Evolutionary conservation across 768 basidiomycete species (phyloP), one percentile per base, ranked within the genome.

Genomic region (Chalciporus chontae): DNA sequence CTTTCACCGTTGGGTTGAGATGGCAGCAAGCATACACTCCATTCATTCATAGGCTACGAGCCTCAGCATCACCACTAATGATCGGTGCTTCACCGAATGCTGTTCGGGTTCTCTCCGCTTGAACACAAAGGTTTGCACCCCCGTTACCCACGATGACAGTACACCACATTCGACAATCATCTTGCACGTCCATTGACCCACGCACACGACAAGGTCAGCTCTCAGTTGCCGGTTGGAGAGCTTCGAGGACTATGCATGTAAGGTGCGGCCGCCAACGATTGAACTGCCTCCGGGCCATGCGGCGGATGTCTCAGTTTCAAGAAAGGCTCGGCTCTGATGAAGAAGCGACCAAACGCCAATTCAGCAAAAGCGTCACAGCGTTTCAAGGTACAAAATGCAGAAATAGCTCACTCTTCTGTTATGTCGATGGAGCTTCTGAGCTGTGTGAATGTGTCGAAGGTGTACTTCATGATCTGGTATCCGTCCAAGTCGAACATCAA

Each of bases 381-480:
- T 31, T 26, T 24, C 37, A 45, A 47, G 39, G 23, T 45, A 34
- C 36, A 23, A 18, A 32, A 29, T 26, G n/a, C 27, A 10, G 5
- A 13, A 5, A 8, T 5, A 37, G 45, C 77, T 38, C 48, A 84
- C 84, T 77, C 80, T 62, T 66, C 70, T 4, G 86, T 84, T 18
- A 79, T 76, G 53, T 85, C 79, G 31, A 80, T 60, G 17, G 76
- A 70, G 11, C 70, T 61, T 24, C 81, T 69, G 13, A 71, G 58
- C 42, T 83, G 78, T 3, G 73, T 73, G 61, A 84, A 86, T 1
- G 69, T 58, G 29, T 84, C 77, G 51, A 76, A 85, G 45, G 75
- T 79, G 56, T 76, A 73, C 55, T 76, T 77, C 50, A 81, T 62
- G 13, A 68, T 40, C 55, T 84, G 79, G 19, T 69, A 64, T 10